Conservation (phyloP, 2,329 filamentous ascomycete genomes). For the Penicillium digitatum region DNA sequence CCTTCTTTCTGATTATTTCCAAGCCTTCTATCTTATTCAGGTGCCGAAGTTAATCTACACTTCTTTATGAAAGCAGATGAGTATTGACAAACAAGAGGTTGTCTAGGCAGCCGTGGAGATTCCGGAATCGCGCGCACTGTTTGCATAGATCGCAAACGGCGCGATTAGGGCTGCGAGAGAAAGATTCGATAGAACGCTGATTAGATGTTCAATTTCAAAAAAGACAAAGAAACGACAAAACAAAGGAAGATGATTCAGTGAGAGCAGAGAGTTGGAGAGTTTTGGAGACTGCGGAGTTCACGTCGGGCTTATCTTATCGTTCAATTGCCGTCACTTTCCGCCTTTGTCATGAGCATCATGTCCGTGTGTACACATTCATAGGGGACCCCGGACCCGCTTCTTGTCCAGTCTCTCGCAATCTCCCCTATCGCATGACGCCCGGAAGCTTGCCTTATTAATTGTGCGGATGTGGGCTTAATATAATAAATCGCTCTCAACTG, state of each 20-base stretch:
- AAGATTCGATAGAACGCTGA: neutral
- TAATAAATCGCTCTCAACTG: slow-evolving; percentile 40
- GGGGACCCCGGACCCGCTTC: neutral
- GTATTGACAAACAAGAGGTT: neutral
- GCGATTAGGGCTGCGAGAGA: neutral
- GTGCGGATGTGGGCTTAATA: slow-evolving; percentile 35
- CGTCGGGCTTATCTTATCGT: slow-evolving; percentile 22
- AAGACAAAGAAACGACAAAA: neutral
- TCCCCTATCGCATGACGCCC: slow-evolving; percentile 21
- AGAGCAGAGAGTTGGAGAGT: neutral
- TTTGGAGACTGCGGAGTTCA: slow-evolving; percentile 20
- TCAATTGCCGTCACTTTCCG: slow-evolving; percentile 1
- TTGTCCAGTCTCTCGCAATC: neutral
- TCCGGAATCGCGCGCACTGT: neutral
- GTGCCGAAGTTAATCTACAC: neutral
- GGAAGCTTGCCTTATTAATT: slow-evolving; percentile 14
- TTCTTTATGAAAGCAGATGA: neutral
- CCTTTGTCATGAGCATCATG: neutral
- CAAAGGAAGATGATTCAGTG: neutral
- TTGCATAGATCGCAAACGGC: neutral
- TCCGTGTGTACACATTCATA: slow-evolving; percentile 1
- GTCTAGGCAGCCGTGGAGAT: neutral
- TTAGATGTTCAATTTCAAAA: neutral
- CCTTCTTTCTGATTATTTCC: neutral
- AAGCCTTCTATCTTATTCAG: neutral